Percentiles rank a stretch among this genome's conserved stretches.
Conservation (phyloP, 73 alveolate genomes). For the Tetrahymena borealis region DNA sequence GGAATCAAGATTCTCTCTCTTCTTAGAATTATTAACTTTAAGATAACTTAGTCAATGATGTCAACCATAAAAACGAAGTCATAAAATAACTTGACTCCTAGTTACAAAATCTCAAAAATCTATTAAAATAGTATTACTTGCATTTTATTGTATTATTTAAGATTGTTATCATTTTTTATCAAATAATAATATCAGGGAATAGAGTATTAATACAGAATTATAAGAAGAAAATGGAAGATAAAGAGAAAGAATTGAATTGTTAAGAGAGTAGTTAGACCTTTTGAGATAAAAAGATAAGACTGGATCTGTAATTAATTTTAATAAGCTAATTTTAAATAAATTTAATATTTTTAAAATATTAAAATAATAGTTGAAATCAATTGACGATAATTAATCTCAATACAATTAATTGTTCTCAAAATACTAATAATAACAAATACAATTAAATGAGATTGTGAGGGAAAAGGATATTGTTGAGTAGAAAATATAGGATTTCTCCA, state of each 20-base stretch:
- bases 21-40: background rate
- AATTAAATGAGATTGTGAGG: background rate
- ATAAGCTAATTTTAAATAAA: background rate
- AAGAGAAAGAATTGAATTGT: background rate
- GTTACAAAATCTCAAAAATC: background rate
- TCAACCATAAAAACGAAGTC: background rate
- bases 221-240: background rate
- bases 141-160: background rate
- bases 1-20: background rate
- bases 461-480: background rate
- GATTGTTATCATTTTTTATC: background rate
- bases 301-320: background rate
- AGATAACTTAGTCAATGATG: background rate
- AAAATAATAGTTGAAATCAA: background rate
- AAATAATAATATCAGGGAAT: background rate
- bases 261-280: background rate
- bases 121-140: background rate
- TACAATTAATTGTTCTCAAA: background rate
- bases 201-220: background rate
- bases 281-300: background rate
- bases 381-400: background rate
- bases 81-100: background rate
- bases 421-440: background rate
- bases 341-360: background rate
- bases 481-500: background rate